These are phyloP conservation scores for Volvox reticuliferus DNA, from an alignment of 139 green algal genomes.

Conservation along the genomic window DNA sequence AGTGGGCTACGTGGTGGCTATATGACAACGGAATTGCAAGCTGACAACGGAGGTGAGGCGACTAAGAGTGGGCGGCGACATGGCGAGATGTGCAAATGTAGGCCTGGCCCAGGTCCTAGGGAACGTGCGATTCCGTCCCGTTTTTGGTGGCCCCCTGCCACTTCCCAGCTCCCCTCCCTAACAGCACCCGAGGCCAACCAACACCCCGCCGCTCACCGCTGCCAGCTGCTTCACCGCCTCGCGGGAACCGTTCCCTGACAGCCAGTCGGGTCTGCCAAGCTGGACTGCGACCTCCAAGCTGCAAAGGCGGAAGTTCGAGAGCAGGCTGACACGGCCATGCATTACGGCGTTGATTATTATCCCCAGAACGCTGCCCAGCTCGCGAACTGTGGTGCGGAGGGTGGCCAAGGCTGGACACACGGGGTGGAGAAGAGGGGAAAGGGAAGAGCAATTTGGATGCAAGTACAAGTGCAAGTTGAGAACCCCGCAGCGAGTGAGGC, in stretches of 20 bases:
- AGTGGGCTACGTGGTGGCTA: too few relatives aligned
- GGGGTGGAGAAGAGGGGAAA: neutral
- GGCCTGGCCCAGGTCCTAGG: too few relatives aligned
- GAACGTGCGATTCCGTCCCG: neutral
- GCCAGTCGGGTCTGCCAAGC: slow-evolving; percentile 43
- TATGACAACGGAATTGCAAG: too few relatives aligned
- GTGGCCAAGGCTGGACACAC: neutral
- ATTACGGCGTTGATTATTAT: neutral
- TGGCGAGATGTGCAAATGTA: too few relatives aligned
- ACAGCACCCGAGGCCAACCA: neutral
- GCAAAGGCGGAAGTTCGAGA: neutral
- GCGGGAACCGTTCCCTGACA: neutral
- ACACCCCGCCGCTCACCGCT: slow-evolving; percentile 14
- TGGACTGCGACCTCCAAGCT: slow-evolving; percentile 4
- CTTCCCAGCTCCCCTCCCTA: neutral
- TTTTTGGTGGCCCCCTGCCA: neutral
- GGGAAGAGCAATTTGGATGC: neutral
- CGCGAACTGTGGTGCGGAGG: slow-evolving; percentile 15
- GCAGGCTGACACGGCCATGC: neutral
- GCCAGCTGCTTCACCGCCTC: slow-evolving; percentile 26
- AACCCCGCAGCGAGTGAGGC: too few relatives aligned
- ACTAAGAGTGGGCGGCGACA: too few relatives aligned
- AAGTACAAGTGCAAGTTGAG: too few relatives aligned
- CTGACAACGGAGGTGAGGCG: too few relatives aligned
- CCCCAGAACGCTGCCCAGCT: slow-evolving; percentile 17